Evolutionary conservation across 192 early-diverging fungal species (phyloP), one percentile per base, ranked within the genome.

Genomic region (Coemansia sp.): DNA sequence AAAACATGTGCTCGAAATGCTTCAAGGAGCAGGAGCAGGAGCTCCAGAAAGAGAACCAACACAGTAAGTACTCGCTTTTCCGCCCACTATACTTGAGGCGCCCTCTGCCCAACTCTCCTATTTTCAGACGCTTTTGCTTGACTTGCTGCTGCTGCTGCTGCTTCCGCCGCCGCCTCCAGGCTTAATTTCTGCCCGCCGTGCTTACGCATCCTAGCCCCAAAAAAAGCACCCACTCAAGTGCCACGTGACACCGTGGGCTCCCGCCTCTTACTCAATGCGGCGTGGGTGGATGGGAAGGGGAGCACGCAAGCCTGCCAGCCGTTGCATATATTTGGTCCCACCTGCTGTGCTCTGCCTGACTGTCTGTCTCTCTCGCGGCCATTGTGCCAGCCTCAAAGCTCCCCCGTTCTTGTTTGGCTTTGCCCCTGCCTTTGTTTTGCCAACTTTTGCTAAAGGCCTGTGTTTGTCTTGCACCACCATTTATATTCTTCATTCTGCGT

Each of bases 1-100:
- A 89, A 75, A 82, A 88, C 65, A 81, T 91, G 79, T 92, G 91
- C 71, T 91, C 89, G 13, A 89, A 91, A 60, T 92, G 91, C 72
- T 91, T 85, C 73, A 88, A 88, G 73, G 86, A 89, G 64, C 58
- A 77, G 25, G 79, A 76, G 65, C 73, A 69, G 57, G 38, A 69
- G 61, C 52, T 58, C 56, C 56, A 62, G 61, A 87, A 82, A 45
- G 70, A 83, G 59, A 47, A 57, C 25, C 59, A 68, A 59, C 62
- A 71, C 39, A 72, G 79, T 82, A 84, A 35, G 75, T 65, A 18
- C 14, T 31, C 31, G 31, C 31, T 4, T 31, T 31, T 31, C 31
- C 31, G 31, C 31, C 16, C 36, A 47, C 65, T 66, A 66, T 66
- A 59, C 56, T 4, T 34, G 36, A 58, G 34, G 20, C 56, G 34